These are phyloP conservation scores for Gossypium lobatum DNA, from an alignment of 441 rosid genomes.

Conservation along the genomic window DNA sequence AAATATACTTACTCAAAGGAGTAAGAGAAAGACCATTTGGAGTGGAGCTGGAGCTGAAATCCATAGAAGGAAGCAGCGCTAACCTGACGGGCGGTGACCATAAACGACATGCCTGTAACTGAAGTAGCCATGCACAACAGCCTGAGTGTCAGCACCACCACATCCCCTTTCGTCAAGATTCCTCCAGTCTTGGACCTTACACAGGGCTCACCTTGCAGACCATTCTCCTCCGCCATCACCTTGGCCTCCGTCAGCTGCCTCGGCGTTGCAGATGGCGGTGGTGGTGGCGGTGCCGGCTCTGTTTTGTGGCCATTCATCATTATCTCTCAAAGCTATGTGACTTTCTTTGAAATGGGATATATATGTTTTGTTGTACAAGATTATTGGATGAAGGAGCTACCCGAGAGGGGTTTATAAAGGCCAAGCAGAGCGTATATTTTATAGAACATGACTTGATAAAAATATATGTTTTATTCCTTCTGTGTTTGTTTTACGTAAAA, in stretches of 20 bases:
- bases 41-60: conserved; percentile 46
- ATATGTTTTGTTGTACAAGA: not conserved
- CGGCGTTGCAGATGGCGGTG: not conserved
- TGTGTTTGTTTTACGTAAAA: too few relatives aligned
- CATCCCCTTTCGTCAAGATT: conserved; percentile 36
- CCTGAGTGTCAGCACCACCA: conserved; percentile 42
- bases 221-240: conserved; percentile 15
- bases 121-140: conserved; percentile 46
- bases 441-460: too few relatives aligned
- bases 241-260: conserved; percentile 30
- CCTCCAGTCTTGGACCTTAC: not conserved
- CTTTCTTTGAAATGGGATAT: not conserved
- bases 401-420: not conserved
- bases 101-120: conserved; percentile 45
- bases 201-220: not conserved
- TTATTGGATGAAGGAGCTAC: not conserved
- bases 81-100: conserved; percentile 57
- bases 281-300: conserved; percentile 12
- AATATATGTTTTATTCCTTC: too few relatives aligned
- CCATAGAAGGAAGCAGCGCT: conserved; percentile 59
- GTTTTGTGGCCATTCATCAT: conserved; percentile 44
- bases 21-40: conserved; percentile 73
- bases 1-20: conserved; percentile 56
- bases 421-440: not conserved
- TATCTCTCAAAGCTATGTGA: not conserved